Conservation (phyloP, 768 basidiomycete genomes). For the Hygrophoropsis aurantiaca region DNA sequence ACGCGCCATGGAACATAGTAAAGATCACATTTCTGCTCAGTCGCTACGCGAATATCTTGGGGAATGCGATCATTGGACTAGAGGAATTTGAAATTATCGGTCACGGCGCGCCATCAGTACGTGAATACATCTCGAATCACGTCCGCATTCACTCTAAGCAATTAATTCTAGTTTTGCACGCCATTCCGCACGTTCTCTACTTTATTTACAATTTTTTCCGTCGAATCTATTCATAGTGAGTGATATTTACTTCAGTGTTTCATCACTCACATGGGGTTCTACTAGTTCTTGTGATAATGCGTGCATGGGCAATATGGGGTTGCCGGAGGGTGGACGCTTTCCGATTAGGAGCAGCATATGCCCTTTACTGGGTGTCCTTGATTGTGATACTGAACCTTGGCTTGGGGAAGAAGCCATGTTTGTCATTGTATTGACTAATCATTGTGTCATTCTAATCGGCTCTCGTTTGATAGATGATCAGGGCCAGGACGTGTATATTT, state of each 20-base stretch:
- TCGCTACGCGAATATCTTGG: constrained; percentile 16
- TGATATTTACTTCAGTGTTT: neutral
- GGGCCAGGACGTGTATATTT: too few species aligned
- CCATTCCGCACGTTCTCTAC: neutral
- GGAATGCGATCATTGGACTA: constrained; percentile 9
- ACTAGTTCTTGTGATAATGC: constrained; percentile 23
- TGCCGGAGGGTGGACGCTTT: constrained; percentile 3
- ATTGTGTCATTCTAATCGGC: too few species aligned
- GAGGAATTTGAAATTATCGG: constrained; percentile 1
- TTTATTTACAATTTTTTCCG: neutral
- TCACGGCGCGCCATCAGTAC: too few species aligned
- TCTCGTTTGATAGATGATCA: too few species aligned
- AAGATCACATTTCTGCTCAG: constrained; percentile 13
- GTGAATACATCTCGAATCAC: too few species aligned
- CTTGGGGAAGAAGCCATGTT: too few species aligned
- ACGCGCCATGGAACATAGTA: constrained; percentile 9
- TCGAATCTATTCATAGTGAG: constrained; percentile 8
- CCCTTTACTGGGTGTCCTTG: too few species aligned
- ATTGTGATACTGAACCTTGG: too few species aligned
- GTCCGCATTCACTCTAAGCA: too few species aligned
- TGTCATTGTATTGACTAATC: too few species aligned
- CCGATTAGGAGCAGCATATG: too few species aligned
- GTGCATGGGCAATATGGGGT: constrained; percentile 22
- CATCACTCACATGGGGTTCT: too few species aligned
- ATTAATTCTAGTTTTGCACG: neutral